Percentiles rank a stretch among this genome's conserved stretches.
Conservation (phyloP, 495 filamentous ascomycete genomes). For the Choiromyces venosus region DNA sequence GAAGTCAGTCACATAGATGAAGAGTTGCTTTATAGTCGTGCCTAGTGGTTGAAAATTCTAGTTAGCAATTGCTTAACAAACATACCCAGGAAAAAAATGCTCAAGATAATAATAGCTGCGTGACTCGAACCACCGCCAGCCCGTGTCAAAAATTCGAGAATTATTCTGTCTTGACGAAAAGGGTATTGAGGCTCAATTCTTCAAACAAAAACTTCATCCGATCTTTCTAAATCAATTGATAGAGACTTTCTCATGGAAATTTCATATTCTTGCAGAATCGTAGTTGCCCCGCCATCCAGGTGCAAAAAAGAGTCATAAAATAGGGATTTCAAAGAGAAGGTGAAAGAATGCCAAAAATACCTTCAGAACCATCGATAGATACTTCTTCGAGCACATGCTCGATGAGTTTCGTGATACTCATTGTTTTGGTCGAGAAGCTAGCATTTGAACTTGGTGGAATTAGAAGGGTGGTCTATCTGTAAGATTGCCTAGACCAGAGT, state of each 20-base stretch:
- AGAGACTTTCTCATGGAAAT: background rate
- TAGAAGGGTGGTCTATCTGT: background rate
- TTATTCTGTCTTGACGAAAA: conserved; percentile 24
- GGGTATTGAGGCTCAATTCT: conserved; percentile 36
- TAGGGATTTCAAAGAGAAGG: background rate
- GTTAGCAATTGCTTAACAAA: conserved; percentile 11
- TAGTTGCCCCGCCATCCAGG: conserved; percentile 18
- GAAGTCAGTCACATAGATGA: conserved; percentile 41
- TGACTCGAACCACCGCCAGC: conserved; percentile 34
- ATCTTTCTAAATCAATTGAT: background rate
- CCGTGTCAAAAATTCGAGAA: conserved; percentile 22
- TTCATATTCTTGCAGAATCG: conserved; percentile 11
- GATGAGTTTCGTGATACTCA: conserved; percentile 41
- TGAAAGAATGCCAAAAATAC: conserved; percentile 25
- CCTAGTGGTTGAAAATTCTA: conserved; percentile 19
- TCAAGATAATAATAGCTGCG: conserved; percentile 27
- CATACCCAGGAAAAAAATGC: conserved; percentile 13
- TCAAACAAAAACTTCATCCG: conserved; percentile 10
- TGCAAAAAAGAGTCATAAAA: conserved; percentile 10
- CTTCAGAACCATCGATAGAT: conserved; percentile 41
- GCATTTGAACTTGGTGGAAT: background rate
- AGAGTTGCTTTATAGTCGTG: conserved; percentile 37
- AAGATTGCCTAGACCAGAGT: background rate
- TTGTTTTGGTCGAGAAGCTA: conserved; percentile 4
- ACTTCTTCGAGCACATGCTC: conserved; percentile 40